Percentiles rank a stretch among this genome's conserved stretches.
Conservation (phyloP, 345 rosid species). For the Lepidium sativum region DNA sequence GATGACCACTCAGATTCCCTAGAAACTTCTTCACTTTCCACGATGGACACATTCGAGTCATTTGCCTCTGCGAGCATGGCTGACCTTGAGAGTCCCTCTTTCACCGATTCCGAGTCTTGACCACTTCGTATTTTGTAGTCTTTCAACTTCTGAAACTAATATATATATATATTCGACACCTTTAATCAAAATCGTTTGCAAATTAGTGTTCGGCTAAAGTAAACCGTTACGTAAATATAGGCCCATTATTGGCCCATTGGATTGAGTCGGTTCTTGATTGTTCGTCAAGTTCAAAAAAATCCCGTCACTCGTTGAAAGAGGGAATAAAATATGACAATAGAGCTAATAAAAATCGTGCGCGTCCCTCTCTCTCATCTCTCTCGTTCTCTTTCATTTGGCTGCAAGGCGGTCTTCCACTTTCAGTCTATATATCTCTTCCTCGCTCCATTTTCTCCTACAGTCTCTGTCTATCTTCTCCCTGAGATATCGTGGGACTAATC, state of each 20-base stretch:
- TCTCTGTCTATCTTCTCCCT: constrained; percentile 2
- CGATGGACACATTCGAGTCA: constrained; percentile 57
- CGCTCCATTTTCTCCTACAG: not conserved
- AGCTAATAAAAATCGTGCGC: constrained; percentile 4
- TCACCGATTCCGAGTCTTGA: constrained; percentile 60
- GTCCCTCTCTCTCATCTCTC: not conserved
- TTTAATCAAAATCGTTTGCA: not conserved
- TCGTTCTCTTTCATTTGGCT: not conserved
- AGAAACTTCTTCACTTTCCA: constrained; percentile 66
- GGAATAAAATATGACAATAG: not conserved
- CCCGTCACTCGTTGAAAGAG: not conserved
- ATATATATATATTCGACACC: not conserved
- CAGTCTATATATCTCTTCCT: constrained; percentile 6
- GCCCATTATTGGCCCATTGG: constrained; percentile 15
- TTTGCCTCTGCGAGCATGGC: constrained; percentile 97
- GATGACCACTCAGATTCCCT: constrained; percentile 43
- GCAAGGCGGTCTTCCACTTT: constrained; percentile 20
- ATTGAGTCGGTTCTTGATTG: constrained; percentile 11
- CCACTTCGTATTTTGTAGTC: not conserved
- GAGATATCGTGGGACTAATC: not conserved
- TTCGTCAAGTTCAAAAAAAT: constrained; percentile 4
- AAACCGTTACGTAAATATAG: not conserved
- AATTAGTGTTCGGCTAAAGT: not conserved
- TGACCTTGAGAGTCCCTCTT: constrained; percentile 72
- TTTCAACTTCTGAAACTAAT: not conserved